phyloP scores from a whole-genome alignment of 495 filamentous ascomycete species.

The Aspergillus diversus region DNA sequence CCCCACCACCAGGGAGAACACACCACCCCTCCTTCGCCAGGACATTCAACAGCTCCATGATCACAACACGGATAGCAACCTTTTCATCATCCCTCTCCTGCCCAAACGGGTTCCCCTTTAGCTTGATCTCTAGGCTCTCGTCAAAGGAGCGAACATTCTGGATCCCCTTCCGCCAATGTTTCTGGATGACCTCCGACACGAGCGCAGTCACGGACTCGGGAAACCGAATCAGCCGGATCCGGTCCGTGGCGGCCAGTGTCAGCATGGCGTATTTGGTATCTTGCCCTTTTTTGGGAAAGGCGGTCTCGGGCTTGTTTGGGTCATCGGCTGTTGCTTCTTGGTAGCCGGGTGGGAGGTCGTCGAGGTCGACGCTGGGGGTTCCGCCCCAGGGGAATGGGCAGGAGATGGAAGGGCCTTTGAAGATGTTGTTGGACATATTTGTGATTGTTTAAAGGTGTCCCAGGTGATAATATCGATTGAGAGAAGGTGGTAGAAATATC shows the following conservation, averaged over 20 bases:
- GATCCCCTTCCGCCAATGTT: slow-evolving; percentile 20
- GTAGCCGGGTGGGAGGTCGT: slow-evolving; percentile 17
- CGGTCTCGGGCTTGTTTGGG: not conserved
- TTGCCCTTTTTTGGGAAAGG: not conserved
- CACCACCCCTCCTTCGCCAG: slow-evolving; percentile 22
- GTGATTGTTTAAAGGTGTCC: no score
- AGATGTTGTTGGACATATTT: no score
- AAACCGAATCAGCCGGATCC: slow-evolving; percentile 23
- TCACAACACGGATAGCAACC: slow-evolving; percentile 13
- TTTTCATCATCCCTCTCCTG: slow-evolving; percentile 20
- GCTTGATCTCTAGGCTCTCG: slow-evolving; percentile 20
- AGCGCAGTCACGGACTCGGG: slow-evolving; percentile 12
- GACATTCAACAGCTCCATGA: slow-evolving; percentile 18
- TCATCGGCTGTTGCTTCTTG: slow-evolving; percentile 8
- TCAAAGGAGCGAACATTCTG: slow-evolving; percentile 12
- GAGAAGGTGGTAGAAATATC: no score
- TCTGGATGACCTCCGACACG: slow-evolving; percentile 11
- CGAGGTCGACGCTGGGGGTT: not conserved
- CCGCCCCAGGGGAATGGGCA: slow-evolving; percentile 23
- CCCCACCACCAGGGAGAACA: slow-evolving; percentile 11
- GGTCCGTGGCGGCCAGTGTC: slow-evolving; percentile 11
- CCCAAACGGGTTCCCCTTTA: slow-evolving; percentile 21
- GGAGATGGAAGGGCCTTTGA: slow-evolving; percentile 32
- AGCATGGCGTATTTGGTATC: slow-evolving; percentile 15
- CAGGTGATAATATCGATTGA: no score